Conservation (phyloP, 257 asterid species). For the Jasminum sambac region DNA sequence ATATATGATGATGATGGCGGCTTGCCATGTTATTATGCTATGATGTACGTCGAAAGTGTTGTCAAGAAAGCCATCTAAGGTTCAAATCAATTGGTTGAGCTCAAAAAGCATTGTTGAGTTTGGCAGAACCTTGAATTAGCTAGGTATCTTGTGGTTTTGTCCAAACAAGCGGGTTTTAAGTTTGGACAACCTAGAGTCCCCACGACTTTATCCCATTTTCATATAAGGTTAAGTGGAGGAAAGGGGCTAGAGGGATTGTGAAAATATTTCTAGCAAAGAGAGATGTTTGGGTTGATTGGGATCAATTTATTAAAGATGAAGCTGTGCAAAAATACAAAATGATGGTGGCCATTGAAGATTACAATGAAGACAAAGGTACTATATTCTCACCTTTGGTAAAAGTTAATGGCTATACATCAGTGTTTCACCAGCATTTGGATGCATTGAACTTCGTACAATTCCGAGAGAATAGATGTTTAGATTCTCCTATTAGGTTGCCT, state of each 20-base stretch:
- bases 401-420: conserved; percentile 64
- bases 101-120: conserved; percentile 42
- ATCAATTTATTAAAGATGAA: conserved; percentile 47
- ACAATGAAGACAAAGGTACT: conserved; percentile 43
- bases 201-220: conserved; percentile 52
- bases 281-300: conserved; percentile 83
- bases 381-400: conserved; percentile 54
- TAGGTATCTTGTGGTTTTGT: conserved; percentile 54
- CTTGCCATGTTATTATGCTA: conserved; percentile 69
- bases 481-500: conserved; percentile 76
- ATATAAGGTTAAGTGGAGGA: conserved; percentile 55
- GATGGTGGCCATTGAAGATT: conserved; percentile 61
- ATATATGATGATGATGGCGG: conserved; percentile 75
- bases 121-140: conserved; percentile 39
- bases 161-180: conserved; percentile 61
- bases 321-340: conserved; percentile 53
- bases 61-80: conserved; percentile 48
- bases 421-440: conserved; percentile 45
- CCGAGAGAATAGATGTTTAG: conserved; percentile 64
- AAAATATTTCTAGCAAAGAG: conserved; percentile 61
- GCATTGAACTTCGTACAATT: conserved; percentile 29
- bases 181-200: conserved; percentile 39
- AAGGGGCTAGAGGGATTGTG: conserved; percentile 53
- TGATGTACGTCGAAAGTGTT: conserved; percentile 44
- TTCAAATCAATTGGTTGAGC: conserved; percentile 61